Percentiles rank a stretch among this genome's conserved stretches.
These are phyloP conservation scores for Pseudophaeomoniella oleicola DNA, from an alignment of 2,329 filamentous ascomycete genomes.

Conservation along the genomic window DNA sequence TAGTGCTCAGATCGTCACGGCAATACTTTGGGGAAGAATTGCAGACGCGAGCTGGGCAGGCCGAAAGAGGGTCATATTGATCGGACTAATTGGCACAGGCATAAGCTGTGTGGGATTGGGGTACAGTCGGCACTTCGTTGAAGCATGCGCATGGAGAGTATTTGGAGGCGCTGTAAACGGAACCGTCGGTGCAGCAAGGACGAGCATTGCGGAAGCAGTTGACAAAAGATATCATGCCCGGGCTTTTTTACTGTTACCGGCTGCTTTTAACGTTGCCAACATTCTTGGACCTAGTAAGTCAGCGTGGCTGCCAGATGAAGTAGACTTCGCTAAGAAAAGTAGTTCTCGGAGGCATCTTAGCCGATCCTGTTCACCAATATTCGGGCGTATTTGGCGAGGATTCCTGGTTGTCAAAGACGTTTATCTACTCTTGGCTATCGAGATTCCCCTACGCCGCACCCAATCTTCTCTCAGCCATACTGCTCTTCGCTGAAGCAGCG, in stretches of 20 bases:
- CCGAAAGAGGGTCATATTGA: slow-evolving; percentile 61
- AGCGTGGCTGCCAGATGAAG: too few relatives aligned
- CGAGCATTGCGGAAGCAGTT: slow-evolving; percentile 58
- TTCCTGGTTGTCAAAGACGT: slow-evolving; percentile 38
- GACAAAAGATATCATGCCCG: slow-evolving; percentile 48
- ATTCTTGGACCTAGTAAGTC: slow-evolving; percentile 31
- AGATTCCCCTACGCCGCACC: slow-evolving; percentile 54
- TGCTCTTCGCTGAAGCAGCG: slow-evolving; percentile 39
- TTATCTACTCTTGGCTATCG: slow-evolving; percentile 46
- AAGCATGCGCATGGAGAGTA: slow-evolving; percentile 50
- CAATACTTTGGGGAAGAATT: slow-evolving; percentile 64
- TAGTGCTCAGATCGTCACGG: slow-evolving; percentile 64
- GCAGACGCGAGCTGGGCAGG: slow-evolving; percentile 50
- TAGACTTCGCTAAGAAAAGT: too few relatives aligned
- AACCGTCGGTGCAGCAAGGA: slow-evolving; percentile 58
- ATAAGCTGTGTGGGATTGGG: slow-evolving; percentile 54
- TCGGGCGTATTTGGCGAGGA: slow-evolving; percentile 47
- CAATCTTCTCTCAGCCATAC: slow-evolving; percentile 48
- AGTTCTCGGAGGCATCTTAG: slow-evolving; percentile 51
- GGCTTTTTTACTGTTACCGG: slow-evolving; percentile 44
- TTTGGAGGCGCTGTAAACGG: slow-evolving; percentile 56
- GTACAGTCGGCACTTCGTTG: slow-evolving; percentile 47
- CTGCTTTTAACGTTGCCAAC: slow-evolving; percentile 53
- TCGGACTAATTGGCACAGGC: slow-evolving; percentile 57
- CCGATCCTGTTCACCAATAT: slow-evolving; percentile 50